These are phyloP conservation scores for Cochlearia excelsa DNA, from an alignment of 345 rosid genomes.

Conservation along the genomic window DNA sequence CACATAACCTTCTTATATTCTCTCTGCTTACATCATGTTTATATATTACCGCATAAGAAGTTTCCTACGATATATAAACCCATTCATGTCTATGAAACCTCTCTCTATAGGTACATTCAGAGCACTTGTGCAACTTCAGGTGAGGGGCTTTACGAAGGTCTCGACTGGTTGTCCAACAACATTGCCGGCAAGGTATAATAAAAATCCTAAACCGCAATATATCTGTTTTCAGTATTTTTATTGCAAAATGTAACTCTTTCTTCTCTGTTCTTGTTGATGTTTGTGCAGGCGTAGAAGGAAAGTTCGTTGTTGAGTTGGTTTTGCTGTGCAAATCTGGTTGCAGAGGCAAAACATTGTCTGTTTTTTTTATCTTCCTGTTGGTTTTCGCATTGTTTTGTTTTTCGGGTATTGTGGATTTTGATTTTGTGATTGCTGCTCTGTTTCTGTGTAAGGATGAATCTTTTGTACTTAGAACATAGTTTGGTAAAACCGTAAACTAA, in stretches of 20 bases:
- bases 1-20: neutral
- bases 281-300: slow-evolving; percentile 10
- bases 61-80: neutral
- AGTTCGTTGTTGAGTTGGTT: slow-evolving; percentile 5
- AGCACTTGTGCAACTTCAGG: slow-evolving; percentile 28
- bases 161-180: slow-evolving; percentile 27
- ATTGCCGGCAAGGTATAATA: slow-evolving; percentile 14
- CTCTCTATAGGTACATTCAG: slow-evolving; percentile 19
- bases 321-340: slow-evolving; percentile 22
- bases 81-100: neutral
- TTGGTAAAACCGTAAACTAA: slow-evolving; percentile 8
- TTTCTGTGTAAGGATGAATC: slow-evolving; percentile 2
- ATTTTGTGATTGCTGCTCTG: slow-evolving; percentile 13
- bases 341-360: slow-evolving; percentile 19
- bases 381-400: slow-evolving; percentile 1
- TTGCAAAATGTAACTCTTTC: neutral
- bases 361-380: neutral
- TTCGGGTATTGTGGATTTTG: slow-evolving; percentile 4
- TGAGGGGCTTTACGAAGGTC: slow-evolving; percentile 29
- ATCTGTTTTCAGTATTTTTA: neutral
- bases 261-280: neutral
- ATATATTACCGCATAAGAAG: neutral
- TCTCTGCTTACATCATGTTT: no score
- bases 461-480: slow-evolving; percentile 20
- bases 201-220: neutral